Percentiles rank a stretch among this genome's conserved stretches.
Conservation (phyloP, 805 yeast species). For the Saccharomycopsis javanensis region DNA sequence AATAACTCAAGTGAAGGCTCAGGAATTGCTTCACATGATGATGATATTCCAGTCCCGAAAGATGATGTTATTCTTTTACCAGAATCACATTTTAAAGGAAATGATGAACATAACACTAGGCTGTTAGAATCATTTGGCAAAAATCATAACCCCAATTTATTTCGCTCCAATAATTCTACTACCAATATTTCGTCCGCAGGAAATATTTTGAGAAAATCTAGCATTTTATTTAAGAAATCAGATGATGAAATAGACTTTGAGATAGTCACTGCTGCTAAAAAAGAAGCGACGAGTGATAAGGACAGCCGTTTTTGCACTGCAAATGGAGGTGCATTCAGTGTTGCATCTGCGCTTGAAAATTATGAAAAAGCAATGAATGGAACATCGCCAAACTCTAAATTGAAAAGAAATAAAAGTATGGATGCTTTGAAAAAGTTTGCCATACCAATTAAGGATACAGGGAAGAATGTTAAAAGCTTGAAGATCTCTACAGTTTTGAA, state of each 20-base stretch:
- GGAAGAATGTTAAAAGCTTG: neutral
- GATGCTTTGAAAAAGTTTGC: slow-evolving; percentile 11
- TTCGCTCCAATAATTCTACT: neutral
- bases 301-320: neutral
- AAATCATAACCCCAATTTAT: neutral
- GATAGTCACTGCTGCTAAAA: slow-evolving; percentile 8
- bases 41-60: slow-evolving; percentile 19
- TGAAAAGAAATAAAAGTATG: neutral
- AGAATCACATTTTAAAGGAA: neutral
- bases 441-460: neutral
- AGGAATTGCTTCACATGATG: slow-evolving; percentile 9
- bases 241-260: slow-evolving; percentile 14
- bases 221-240: slow-evolving; percentile 8
- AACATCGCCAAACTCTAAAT: neutral
- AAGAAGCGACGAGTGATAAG: neutral
- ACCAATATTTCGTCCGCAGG: neutral
- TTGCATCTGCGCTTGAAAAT: neutral
- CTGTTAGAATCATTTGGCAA: neutral
- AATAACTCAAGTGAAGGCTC: neutral
- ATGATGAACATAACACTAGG: neutral
- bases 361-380: neutral
- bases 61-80: slow-evolving; percentile 7
- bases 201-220: slow-evolving; percentile 5
- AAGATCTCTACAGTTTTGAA: slow-evolving; percentile 1
- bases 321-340: neutral